Percentiles rank a stretch among this genome's conserved stretches.
Conservation (phyloP, 345 rosid species). For the Brassica rapa region DNA sequence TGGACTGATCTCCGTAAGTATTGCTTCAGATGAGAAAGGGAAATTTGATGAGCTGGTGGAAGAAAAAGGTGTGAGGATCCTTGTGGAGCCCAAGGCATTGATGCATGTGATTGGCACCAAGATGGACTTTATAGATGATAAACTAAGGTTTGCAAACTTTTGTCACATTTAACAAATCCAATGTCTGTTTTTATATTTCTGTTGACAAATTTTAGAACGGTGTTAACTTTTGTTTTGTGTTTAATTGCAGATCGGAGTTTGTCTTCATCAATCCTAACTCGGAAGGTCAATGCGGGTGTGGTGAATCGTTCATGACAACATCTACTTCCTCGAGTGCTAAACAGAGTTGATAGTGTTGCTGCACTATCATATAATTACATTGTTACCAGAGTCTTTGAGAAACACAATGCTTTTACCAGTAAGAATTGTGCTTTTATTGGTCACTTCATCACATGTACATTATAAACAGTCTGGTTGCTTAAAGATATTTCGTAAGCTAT, state of each 20-base stretch:
- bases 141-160: conserved; percentile 59
- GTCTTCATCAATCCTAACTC: conserved; percentile 89
- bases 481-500: conserved; percentile 12
- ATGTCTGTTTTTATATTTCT: background rate
- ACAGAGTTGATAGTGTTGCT: conserved; percentile 32
- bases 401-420: conserved; percentile 16
- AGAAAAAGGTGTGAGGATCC: conserved; percentile 76
- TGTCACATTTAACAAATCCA: background rate
- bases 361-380: conserved; percentile 2
- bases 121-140: conserved; percentile 87
- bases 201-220: background rate
- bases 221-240: background rate
- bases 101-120: conserved; percentile 90
- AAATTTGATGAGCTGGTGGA: conserved; percentile 82
- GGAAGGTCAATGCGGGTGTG: conserved; percentile 89
- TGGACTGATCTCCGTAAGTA: background rate
- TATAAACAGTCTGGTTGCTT: background rate
- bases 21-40: conserved; percentile 64
- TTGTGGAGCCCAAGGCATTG: conserved; percentile 83
- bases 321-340: conserved; percentile 43
- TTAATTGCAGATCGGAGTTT: conserved; percentile 66
- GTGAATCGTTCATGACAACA: conserved; percentile 85
- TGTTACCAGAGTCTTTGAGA: conserved; percentile 8
- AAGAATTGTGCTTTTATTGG: conserved; percentile 1
- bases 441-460: conserved; percentile 11